Evolutionary conservation across 495 filamentous ascomycete genomes (phyloP).

Genomic region (Mytilinidion resinicola): DNA sequence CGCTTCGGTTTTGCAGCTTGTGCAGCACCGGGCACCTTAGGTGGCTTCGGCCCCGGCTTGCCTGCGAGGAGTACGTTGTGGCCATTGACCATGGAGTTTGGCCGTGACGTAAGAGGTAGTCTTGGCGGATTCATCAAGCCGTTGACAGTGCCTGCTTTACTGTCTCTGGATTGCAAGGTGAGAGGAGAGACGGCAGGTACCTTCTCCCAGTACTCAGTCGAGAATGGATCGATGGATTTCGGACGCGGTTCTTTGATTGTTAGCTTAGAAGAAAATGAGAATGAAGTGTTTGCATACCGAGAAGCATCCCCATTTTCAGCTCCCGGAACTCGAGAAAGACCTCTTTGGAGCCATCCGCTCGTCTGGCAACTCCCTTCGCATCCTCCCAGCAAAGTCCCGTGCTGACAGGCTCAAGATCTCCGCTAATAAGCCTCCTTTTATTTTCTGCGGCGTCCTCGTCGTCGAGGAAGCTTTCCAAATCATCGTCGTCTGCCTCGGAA

Average conservation of each 20-base stretch:
- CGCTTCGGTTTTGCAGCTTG: slow-evolving; percentile 37
- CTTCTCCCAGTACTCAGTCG: slow-evolving; percentile 67
- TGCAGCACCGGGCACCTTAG: not conserved
- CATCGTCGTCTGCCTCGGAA: slow-evolving; percentile 54
- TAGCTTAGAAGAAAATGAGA: slow-evolving; percentile 3
- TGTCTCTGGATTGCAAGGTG: slow-evolving; percentile 8
- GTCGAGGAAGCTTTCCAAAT: slow-evolving; percentile 70
- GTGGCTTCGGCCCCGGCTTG: not conserved
- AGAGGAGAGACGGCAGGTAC: slow-evolving; percentile 13
- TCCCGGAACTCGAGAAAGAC: slow-evolving; percentile 40
- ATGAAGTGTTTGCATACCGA: slow-evolving; percentile 45
- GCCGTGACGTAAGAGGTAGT: slow-evolving; percentile 15
- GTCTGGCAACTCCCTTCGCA: slow-evolving; percentile 34
- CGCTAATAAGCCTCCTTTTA: slow-evolving; percentile 45
- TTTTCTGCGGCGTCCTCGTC: slow-evolving; percentile 47
- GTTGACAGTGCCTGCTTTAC: slow-evolving; percentile 35
- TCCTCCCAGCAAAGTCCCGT: slow-evolving; percentile 82
- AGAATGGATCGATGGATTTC: slow-evolving; percentile 75
- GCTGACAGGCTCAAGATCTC: slow-evolving; percentile 67
- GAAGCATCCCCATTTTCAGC: slow-evolving; percentile 67
- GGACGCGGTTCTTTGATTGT: slow-evolving; percentile 36
- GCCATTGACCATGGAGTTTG: slow-evolving; percentile 11
- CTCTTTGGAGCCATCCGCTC: slow-evolving; percentile 39
- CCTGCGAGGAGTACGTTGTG: slow-evolving; percentile 20
- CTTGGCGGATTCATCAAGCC: slow-evolving; percentile 30